Percentiles rank a stretch among this genome's conserved stretches.
These are phyloP conservation scores for Phytophthora citricola DNA, from an alignment of 352 stramenopile species.

Conservation along the genomic window DNA sequence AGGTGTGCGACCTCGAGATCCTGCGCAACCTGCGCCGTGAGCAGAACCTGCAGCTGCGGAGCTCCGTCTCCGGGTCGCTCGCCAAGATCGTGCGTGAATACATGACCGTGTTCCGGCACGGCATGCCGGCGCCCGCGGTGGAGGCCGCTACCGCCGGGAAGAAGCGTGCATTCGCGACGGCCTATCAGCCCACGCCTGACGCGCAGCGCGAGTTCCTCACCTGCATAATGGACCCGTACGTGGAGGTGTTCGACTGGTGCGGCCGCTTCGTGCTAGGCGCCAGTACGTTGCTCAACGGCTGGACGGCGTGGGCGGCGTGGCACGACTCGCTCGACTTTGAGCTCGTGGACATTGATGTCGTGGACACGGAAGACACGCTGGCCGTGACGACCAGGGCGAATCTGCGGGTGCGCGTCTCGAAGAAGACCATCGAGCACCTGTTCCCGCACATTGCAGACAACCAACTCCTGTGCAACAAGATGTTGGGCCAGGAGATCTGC, in stretches of 20 bases:
- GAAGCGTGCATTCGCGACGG: constrained; percentile 32
- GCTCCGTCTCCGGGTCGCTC: constrained; percentile 45
- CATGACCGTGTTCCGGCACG: constrained; percentile 59
- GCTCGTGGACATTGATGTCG: constrained; percentile 44
- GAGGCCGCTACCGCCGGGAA: constrained; percentile 26
- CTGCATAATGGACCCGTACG: constrained; percentile 47
- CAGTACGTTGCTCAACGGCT: constrained; percentile 45
- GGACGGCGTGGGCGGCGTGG: constrained; percentile 49
- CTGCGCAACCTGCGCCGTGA: constrained; percentile 51
- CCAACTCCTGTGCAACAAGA: constrained; percentile 24
- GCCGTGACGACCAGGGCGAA: constrained; percentile 44
- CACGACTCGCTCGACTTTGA: constrained; percentile 47
- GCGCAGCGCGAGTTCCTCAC: constrained; percentile 51
- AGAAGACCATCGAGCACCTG: constrained; percentile 48
- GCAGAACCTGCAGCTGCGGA: constrained; percentile 37
- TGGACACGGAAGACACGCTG: constrained; percentile 43
- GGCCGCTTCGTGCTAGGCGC: constrained; percentile 41
- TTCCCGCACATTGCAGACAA: constrained; percentile 46
- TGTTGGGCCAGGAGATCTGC: constrained; percentile 48
- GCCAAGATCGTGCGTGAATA: constrained; percentile 56
- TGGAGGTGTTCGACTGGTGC: constrained; percentile 54
- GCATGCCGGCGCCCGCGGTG: constrained; percentile 33
- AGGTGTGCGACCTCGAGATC: constrained; percentile 57
- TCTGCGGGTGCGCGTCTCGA: constrained; percentile 43
- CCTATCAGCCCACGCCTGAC: constrained; percentile 31